Evolutionary conservation across 2,329 filamentous ascomycete species (phyloP).

Genomic region (Penicillium sp.): DNA sequence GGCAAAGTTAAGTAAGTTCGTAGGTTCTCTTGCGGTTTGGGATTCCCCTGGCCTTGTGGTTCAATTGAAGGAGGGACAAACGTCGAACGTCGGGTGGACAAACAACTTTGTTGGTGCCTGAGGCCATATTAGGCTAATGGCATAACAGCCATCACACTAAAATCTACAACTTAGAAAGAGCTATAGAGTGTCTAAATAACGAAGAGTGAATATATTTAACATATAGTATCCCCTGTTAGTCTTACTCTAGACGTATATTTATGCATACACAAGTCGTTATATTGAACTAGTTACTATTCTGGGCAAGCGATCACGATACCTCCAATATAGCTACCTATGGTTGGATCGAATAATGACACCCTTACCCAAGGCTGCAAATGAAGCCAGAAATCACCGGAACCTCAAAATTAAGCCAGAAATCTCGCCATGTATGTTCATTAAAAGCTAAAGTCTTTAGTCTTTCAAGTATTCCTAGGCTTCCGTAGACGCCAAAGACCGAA

Average conservation of each 20-base stretch:
- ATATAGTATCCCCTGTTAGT: neutral
- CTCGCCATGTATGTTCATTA: neutral
- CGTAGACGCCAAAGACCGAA: neutral
- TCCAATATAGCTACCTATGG: neutral
- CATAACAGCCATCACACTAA: neutral
- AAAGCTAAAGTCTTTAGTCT: neutral
- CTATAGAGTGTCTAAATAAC: neutral
- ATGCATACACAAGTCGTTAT: neutral
- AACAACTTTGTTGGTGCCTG: constrained; percentile 5
- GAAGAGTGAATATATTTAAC: neutral
- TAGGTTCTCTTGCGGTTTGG: neutral
- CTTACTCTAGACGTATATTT: neutral
- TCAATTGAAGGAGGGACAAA: neutral
- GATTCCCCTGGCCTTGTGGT: neutral
- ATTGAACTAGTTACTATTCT: neutral
- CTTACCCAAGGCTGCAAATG: neutral
- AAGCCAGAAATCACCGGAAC: neutral
- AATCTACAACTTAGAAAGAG: neutral
- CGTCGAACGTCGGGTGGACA: constrained; percentile 2
- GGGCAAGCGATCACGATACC: neutral
- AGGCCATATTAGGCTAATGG: constrained; percentile 1
- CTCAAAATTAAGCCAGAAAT: neutral
- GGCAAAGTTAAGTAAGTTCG: neutral
- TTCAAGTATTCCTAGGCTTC: neutral
- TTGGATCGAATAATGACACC: neutral